Evolutionary conservation across 305 asterid species (phyloP).

Genomic region (Rubia balearica): DNA sequence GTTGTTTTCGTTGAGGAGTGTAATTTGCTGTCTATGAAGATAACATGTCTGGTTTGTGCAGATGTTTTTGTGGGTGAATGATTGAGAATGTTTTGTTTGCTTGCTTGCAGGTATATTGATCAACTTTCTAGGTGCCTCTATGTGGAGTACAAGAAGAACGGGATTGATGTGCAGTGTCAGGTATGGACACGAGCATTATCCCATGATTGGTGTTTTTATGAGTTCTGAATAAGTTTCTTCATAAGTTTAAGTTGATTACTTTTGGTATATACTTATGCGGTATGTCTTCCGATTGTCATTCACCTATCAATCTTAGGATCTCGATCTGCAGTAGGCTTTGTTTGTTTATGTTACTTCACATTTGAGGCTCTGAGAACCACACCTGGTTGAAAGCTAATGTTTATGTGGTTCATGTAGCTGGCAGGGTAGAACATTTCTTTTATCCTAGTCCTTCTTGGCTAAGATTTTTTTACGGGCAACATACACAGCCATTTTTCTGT

Average conservation of each 20-base stretch:
- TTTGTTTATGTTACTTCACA: background rate
- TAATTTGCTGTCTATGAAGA: background rate
- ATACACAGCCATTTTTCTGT: background rate
- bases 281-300: background rate
- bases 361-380: background rate
- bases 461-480: background rate
- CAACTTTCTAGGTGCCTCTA: constrained; percentile 91
- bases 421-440: background rate
- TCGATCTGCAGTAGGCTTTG: background rate
- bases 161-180: constrained; percentile 99
- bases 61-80: background rate
- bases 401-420: background rate
- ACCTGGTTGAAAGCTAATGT: background rate
- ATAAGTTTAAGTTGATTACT: background rate
- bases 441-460: background rate
- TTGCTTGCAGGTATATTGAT: constrained; percentile 60
- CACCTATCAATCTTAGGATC: background rate
- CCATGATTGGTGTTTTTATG: background rate
- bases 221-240: background rate
- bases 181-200: constrained; percentile 23
- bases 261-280: background rate
- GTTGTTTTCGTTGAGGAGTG: background rate
- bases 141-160: constrained; percentile 91
- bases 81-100: background rate
- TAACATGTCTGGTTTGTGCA: background rate